Base-by-base conservation (phyloP, 495 filamentous ascomycete genomes). In the Penicillium subrubescens region DNA sequence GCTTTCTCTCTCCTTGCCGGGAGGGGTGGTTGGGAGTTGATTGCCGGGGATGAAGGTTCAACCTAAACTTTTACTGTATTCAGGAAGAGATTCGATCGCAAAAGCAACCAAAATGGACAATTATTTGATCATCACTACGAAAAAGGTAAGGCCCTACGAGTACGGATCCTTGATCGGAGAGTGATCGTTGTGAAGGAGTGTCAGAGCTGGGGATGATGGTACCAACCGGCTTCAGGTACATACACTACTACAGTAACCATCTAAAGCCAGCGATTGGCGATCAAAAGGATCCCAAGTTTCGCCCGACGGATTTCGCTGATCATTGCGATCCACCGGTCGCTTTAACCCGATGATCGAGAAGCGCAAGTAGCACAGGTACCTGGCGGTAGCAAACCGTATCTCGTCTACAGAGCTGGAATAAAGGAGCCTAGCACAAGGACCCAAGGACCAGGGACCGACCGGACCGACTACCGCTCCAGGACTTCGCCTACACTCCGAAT, bases 221-320 rank as follows among this genome's bases (percentile, higher is more conserved):
- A 27, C 25, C 4, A 27, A 27, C 25, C 25, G 25, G 25, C 25
- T 27, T 27, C 25, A 31, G 33, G 33, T 8, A 2, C 33, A 8
- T 17, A 8, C 41, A 44, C 29, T 54, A 19, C 46, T 27, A n/a
- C n/a, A n/a, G n/a, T n/a, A 27, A 27, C 23, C 56, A 43, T 54
- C 44, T 56, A 56, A 58, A n/a, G 57, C 31, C 43, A 33, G 37
- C 25, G 46, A 59, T 59, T 58, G 64, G 53, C 51, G 60, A 66
- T 62, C 63, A 12, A n/a, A 35, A 56, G 6, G 44, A 52, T 41
- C 41, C 43, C 54, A 67, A 67, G 64, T 56, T 67, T 66, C 34
- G 15, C 53, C 29, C 39, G 48, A 43, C 29, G 31, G 64, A 58
- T 59, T 44, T 51, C 35, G 59, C 59, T 60, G 57, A 67, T 64